Base-by-base conservation (phyloP, 1,284 basidiomycete species). In the Moesziomyces antarcticus region DNA sequence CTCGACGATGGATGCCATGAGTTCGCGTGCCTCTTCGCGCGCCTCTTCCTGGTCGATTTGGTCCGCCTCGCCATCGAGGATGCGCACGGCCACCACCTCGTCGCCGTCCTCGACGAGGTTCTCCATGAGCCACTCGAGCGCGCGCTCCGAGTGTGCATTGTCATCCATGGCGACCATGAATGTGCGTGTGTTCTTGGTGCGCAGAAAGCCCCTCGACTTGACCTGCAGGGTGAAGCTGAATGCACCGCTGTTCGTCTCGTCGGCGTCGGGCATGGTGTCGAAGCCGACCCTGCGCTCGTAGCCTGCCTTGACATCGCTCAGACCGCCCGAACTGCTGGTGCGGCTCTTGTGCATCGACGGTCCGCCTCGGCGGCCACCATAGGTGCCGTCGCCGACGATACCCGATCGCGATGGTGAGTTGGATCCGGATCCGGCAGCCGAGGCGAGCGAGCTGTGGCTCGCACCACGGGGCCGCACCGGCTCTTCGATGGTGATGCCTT, bases 31-130 rank as follows among this genome's bases (percentile, higher is more conserved):
- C 63, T 96, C 93, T 44, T 96, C 93, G 21, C 94, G 88, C 18
- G 95, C 89, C 46, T 91, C 86, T 57, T 94, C 90, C 78, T 94
- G 93, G 40, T 85, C 84, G 33, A 83, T 75, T n/a, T 57, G 80
- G 40, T 85, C 85, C 24, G 91, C 91, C 50, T 94, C 93, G 59
- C 91, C 88, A 73, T 96, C 94, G 21, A 96, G 89, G 1, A 97
- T 94, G 43, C 95, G 87, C 62, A 93, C 92, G 5, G 97, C 92
- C 56, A 99, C 91, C 27, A 98, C 87, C 85, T 98, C 96, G 83
- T 98, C 96, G 5, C 93, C 93, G 73, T 97, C 94, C 85, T 96
- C 93, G 10, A 92, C 90, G 10, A 97, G 87, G 51, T 88, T 88
- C 79, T 94, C 92, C 71, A 97, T 88, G 43, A 90, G 69, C 82